Evolutionary conservation across 2,329 filamentous ascomycete species (phyloP).

Genomic region (Coniosporium tulheliwenetii): DNA sequence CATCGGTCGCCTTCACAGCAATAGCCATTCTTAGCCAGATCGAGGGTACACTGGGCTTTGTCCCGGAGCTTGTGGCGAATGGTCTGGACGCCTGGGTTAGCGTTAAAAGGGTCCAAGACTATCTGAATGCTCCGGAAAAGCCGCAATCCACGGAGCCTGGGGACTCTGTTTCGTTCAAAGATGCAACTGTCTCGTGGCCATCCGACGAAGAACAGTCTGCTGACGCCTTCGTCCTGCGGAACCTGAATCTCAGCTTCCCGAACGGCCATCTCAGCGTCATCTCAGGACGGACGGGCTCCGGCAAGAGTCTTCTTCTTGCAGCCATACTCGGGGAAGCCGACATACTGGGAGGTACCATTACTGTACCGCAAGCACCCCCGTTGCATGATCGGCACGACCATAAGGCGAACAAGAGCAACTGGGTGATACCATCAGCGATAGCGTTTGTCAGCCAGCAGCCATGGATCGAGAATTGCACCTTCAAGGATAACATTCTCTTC

Average conservation of each 20-base stretch:
- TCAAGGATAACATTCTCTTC: conserved; percentile 66
- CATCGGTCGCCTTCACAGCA: conserved; percentile 66
- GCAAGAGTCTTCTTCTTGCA: conserved; percentile 58
- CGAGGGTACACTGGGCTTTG: conserved; percentile 51
- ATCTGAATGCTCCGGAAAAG: conserved; percentile 52
- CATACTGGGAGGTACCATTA: no score
- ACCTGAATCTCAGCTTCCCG: no score
- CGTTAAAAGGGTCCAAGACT: conserved; percentile 53
- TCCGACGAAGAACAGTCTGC: no score
- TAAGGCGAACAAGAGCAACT: conserved; percentile 33
- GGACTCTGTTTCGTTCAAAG: conserved; percentile 27
- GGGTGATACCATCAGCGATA: conserved; percentile 1
- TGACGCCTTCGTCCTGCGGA: no score
- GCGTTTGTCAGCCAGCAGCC: conserved; percentile 8
- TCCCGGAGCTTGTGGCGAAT: conserved; percentile 60
- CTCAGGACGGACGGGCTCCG: conserved; percentile 13
- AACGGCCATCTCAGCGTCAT: no score
- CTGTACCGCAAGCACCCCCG: no score
- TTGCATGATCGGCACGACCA: conserved; percentile 40
- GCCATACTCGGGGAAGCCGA: no score
- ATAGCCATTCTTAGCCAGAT: conserved; percentile 61
- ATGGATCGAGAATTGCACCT: conserved; percentile 72
- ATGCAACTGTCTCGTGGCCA: no score
- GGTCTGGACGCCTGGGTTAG: conserved; percentile 61
- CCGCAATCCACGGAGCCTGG: conserved; percentile 37